Conservation (phyloP, 352 stramenopile genomes). For the Pythium pectinolyticum region DNA sequence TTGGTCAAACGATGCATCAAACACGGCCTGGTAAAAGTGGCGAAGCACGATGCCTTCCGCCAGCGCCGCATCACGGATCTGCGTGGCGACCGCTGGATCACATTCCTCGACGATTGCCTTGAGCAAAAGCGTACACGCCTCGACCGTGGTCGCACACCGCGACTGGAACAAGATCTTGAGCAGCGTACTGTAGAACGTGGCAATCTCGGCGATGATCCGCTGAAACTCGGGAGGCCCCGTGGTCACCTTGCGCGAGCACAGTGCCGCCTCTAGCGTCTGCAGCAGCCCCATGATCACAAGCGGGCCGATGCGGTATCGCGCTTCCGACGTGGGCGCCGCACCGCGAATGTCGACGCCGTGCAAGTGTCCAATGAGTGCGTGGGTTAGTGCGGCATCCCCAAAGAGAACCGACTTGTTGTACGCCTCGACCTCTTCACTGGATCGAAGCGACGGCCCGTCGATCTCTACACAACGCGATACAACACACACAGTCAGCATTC, state of each 20-base stretch:
- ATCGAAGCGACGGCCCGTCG: conserved; percentile 52
- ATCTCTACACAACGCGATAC: conserved; percentile 32
- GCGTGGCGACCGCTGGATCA: conserved; percentile 66
- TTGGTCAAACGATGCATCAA: conserved; percentile 91
- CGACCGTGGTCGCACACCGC: conserved; percentile 81
- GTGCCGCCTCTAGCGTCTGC: conserved; percentile 87
- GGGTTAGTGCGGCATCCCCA: conserved; percentile 63
- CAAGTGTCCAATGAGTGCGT: conserved; percentile 64
- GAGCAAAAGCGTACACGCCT: conserved; percentile 90
- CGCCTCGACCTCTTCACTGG: conserved; percentile 66
- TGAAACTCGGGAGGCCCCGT: conserved; percentile 75
- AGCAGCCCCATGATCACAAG: conserved; percentile 91
- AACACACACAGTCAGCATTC: not conserved
- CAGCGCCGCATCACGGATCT: conserved; percentile 92
- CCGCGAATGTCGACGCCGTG: conserved; percentile 56
- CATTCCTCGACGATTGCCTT: conserved; percentile 91
- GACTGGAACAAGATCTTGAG: conserved; percentile 91
- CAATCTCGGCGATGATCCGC: conserved; percentile 55
- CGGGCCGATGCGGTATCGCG: conserved; percentile 39
- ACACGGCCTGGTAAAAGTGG: conserved; percentile 93
- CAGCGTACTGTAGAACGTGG: conserved; percentile 77
- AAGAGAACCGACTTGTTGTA: conserved; percentile 81
- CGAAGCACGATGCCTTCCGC: conserved; percentile 91
- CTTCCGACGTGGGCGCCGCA: conserved; percentile 17
- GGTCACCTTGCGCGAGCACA: conserved; percentile 89